Base-by-base conservation (phyloP, 108 stramenopile species). In the Ochromonas danica region DNA sequence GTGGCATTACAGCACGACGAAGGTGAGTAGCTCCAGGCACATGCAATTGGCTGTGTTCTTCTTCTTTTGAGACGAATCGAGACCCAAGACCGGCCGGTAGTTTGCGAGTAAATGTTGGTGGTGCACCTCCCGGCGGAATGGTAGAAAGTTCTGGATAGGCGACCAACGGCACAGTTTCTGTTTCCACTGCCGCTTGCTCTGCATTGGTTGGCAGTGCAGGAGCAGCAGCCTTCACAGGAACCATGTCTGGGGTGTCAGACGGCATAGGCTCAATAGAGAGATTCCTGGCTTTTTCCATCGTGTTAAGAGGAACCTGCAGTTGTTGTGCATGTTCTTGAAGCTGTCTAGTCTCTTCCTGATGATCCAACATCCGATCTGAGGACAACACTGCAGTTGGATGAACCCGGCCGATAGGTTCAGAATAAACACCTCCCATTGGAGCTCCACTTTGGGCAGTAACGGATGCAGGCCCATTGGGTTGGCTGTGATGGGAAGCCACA, bases 81-180 rank as follows among this genome's bases (percentile, higher is more conserved):
- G 72, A 35, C 3, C 72, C 72, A 27, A 33, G 27, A 75, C 72
- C 72, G 14, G 72, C 43, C 3, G 72, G 72, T 38, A 14, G n/a
- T 10, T 75, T 45, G 6, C 17, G 14, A 38, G 3, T 75, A 36
- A 14, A 75, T 36, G 28, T 27, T 75, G 72, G 6, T 41, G 72
- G 72, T 45, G 36, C 40, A 35, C 72, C 72, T 35, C 25, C 40
- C 10, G 72, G 40, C 10, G 72, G 27, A 27, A 45, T 35, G 28
- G 72, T 41, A 10, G 72, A 75, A 6, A 75, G 31, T 41, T 75
- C 72, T 28, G 72, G 72, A 60, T 75, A 75, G 10, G 31, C 72
- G 40, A 75, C 45, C 10, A 75, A 28, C 31, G 72, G 72, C 25
- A 75, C 72, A 6, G 6, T 3, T 60, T 75, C 63, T 22, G 10